Conservation (phyloP, 2,329 filamentous ascomycete species). For the Simplicillium aogashimaense region DNA sequence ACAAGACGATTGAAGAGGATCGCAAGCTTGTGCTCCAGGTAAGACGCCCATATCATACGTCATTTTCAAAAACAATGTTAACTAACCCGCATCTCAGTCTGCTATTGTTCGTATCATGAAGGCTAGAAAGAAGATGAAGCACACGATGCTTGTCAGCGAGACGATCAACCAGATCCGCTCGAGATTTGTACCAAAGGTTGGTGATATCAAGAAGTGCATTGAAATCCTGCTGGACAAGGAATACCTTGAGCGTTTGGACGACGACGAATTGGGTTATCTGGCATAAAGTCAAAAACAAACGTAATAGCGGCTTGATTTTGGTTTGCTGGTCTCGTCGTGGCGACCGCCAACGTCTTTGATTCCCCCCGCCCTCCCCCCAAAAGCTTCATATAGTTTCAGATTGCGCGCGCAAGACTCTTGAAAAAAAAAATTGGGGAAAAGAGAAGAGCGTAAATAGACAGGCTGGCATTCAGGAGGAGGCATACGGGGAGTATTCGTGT, state of each 20-base stretch:
- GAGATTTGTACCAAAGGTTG: constrained; percentile 85
- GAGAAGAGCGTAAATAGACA: too few species aligned
- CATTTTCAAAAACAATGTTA: constrained; percentile 10
- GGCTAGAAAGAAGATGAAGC: constrained; percentile 97
- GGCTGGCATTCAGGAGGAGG: background rate
- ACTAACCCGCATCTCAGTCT: constrained; percentile 47
- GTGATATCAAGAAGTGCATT: constrained; percentile 99
- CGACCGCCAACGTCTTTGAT: too few species aligned
- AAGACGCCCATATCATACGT: constrained; percentile 23
- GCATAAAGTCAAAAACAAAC: constrained; percentile 45
- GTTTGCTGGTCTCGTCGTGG: background rate
- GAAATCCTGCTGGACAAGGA: constrained; percentile 98
- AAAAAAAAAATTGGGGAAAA: too few species aligned
- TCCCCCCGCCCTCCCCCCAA: too few species aligned
- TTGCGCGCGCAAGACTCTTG: too few species aligned
- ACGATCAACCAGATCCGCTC: constrained; percentile 91
- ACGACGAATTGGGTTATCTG: constrained; percentile 89
- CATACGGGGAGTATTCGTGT: constrained; percentile 1
- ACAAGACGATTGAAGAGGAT: constrained; percentile 99
- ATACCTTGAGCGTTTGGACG: constrained; percentile 90
- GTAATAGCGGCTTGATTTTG: background rate
- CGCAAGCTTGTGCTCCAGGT: constrained; percentile 94
- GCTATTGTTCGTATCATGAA: constrained; percentile 99
- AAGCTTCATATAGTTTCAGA: too few species aligned
- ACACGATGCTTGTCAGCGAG: constrained; percentile 85